These are phyloP conservation scores for Trifolium dubium DNA, from an alignment of 306 rosid genomes.

Conservation along the genomic window DNA sequence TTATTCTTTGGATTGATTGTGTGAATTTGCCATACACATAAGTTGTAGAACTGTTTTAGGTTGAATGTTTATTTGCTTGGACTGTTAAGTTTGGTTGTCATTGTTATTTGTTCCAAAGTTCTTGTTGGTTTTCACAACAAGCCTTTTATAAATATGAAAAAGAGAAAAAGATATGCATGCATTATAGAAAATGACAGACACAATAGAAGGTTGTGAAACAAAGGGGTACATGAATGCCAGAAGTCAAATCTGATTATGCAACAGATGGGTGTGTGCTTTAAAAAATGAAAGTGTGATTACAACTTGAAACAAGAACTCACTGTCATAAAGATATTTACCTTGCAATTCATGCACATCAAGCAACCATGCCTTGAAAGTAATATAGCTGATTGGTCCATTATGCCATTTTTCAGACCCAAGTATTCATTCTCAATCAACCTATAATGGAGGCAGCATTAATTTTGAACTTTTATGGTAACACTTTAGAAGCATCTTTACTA, in stretches of 20 bases:
- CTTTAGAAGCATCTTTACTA: conserved; percentile 30
- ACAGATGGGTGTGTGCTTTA: conserved; percentile 20
- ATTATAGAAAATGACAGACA: neutral
- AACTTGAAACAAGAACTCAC: conserved; percentile 2
- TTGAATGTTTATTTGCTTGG: too few relatives aligned
- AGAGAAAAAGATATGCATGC: conserved; percentile 2
- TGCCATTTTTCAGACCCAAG: conserved; percentile 94
- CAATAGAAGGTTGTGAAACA: conserved; percentile 29
- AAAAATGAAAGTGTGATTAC: conserved; percentile 9
- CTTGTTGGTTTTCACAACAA: too few relatives aligned
- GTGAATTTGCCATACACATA: too few relatives aligned
- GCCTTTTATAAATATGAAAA: conserved; percentile 5
- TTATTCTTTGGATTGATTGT: too few relatives aligned
- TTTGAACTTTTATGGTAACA: conserved; percentile 23
- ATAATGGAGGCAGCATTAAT: conserved; percentile 36
- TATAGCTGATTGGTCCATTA: conserved; percentile 97
- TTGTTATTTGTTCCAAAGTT: too few relatives aligned
- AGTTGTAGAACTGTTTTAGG: too few relatives aligned
- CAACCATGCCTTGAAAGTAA: conserved; percentile 84
- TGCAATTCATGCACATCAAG: conserved; percentile 95
- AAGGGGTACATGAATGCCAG: conserved; percentile 31
- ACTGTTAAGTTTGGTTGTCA: too few relatives aligned
- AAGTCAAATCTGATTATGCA: conserved; percentile 25
- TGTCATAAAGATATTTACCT: conserved; percentile 64
- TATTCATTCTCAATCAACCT: conserved; percentile 94